Base-by-base conservation (phyloP, 768 basidiomycete genomes). In the Cantharellus cinnabarinus region DNA sequence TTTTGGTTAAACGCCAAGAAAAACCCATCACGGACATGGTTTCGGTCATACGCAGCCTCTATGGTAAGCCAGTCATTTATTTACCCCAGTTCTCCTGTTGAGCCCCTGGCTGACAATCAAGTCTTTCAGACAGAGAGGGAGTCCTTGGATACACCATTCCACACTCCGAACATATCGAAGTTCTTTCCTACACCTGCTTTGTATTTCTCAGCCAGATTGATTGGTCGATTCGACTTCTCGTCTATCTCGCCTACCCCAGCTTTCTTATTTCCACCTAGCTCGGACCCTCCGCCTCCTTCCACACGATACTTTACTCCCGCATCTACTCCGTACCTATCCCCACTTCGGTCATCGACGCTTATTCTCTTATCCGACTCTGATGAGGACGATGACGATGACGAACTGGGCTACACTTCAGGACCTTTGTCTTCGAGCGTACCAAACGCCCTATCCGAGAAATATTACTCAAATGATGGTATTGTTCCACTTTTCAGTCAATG, bases 401-500 rank as follows among this genome's bases (percentile, higher is more conserved):
- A 29, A 48, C 10, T 29, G 20, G 20, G 20, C 20, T 29, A 29
- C 20, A 29, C 20, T 29, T 29, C 20, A 29, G 20, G 29, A 48
- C 10, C 44, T 10, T 48, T 29, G 44, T 48, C 44, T 48, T 10
- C 10, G 44, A 29, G 10, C 10, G 44, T 29, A 10, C 44, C 29
- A 10, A 48, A 48, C 29, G 44, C 44, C 41, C 63, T 69, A 10
- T 66, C 68, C 2, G 68, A 71, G 51, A 68, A 71, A 58, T 69
- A 70, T 58, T 68, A 69, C 65, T 71, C 70, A 0, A 78, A 76
- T 62, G 77, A 77, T 61, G 75, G 76, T 5, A 68, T 77, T 4
- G 76, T 76, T 3, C 76, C 76, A 3, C 14, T 75, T 14, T 76
- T 77, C 63, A 75, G 75, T 4, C 76, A 76, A 59, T 77, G 72